Base-by-base conservation (phyloP, 768 basidiomycete species). In the Fomitopsis serialis region DNA sequence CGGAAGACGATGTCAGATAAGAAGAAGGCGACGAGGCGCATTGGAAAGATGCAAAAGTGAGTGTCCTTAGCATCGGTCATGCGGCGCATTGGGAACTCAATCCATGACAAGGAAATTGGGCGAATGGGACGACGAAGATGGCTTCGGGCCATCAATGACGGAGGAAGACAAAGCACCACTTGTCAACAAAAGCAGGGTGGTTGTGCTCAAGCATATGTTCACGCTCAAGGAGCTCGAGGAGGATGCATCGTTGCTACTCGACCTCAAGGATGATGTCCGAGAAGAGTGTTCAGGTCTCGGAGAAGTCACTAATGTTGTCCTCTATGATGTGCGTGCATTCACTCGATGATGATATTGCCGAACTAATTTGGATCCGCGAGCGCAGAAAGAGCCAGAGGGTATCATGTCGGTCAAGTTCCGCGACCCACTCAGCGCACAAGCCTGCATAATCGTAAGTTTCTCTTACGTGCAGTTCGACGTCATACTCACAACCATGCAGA, bases 371-470 rank as follows among this genome's bases (percentile, higher is more conserved):
- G 19, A 17, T 45, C 27, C 12, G n/a, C 5, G 44, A 3, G 13
- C 54, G 40, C 70, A 99, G 94, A 83, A 87, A 76, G 97, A 99
- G 68, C 71, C 82, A 32, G 92, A 96, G 35, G 96, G 97, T 3
- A 71, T 98, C 57, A 98, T 98, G 84, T 95, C 94, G 0, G 85
- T 98, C 57, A 97, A 98, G 61, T 99, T 98, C 75, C 84, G 84
- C 53, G 95, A 98, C 63, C 80, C 90, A 13, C 61, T 96, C n/a
- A 83, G 92, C 54, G 97, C 97, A 4, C 87, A 95, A 68, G 96
- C 93, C 3, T 99, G 96, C 62, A 74, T 99, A 19, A 54, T 92
- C 56, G 93, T 90, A 59, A 58, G 87, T 75, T 44, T 48, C 35
- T 59, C 55, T 24, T 15, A 1, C 10, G 23, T 23, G 23, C 12